Conservation (phyloP, 208 protist species). For the Trypanosoma theileri region DNA sequence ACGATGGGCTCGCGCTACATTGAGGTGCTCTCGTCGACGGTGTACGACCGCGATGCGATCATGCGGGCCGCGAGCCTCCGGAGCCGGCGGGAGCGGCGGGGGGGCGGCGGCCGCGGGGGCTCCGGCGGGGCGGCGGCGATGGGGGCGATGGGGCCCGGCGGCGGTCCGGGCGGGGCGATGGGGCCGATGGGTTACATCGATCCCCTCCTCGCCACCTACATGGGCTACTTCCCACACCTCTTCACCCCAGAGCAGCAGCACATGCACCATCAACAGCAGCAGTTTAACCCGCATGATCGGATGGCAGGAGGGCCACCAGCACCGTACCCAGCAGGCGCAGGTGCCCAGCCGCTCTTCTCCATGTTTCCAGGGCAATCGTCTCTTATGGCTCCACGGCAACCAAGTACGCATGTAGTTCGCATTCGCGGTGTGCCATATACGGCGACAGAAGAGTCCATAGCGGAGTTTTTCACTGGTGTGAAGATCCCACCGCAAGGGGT, state of each 20-base stretch:
- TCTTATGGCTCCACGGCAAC: constrained; percentile 17
- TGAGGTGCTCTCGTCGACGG: constrained; percentile 49
- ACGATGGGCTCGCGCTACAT: constrained; percentile 67
- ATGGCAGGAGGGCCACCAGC: neutral
- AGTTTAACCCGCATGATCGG: constrained; percentile 1
- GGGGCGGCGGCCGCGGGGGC: neutral
- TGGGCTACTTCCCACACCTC: too few relatives aligned
- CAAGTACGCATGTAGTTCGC: constrained; percentile 33
- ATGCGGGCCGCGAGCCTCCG: constrained; percentile 38
- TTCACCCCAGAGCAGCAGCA: neutral
- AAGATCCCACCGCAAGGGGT: constrained; percentile 42
- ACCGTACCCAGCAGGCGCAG: constrained; percentile 11
- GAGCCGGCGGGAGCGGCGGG: constrained; percentile 20
- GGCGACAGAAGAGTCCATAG: constrained; percentile 44
- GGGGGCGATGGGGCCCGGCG: neutral
- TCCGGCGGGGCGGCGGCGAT: neutral
- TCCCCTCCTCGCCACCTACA: too few relatives aligned
- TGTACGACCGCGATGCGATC: constrained; percentile 48
- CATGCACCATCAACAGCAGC: neutral
- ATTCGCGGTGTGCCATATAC: constrained; percentile 47
- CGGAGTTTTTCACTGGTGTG: constrained; percentile 41
- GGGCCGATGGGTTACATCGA: too few relatives aligned
- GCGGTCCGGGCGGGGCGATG: too few relatives aligned
- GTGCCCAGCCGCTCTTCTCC: constrained; percentile 15
- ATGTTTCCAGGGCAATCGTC: constrained; percentile 25